phyloP scores from a whole-genome alignment of 2,329 filamentous ascomycete species.

The Fusarium multiceps region DNA sequence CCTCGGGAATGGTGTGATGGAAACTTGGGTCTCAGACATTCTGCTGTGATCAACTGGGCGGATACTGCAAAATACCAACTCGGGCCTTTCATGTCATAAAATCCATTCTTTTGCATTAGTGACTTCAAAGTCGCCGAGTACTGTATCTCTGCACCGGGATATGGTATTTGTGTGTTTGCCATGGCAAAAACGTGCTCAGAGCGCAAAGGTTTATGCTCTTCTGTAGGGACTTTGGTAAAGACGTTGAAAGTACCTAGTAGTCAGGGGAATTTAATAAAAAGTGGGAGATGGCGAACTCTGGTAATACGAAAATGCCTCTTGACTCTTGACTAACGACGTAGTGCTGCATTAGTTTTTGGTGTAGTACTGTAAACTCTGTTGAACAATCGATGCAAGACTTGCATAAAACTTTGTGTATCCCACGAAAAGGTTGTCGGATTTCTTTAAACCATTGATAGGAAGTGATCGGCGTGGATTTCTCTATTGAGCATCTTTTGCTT shows the following conservation, averaged over 20 bases:
- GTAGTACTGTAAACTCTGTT: constrained; percentile 3
- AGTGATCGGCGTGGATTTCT: constrained; percentile 4
- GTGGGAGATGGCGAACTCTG: constrained; percentile 10
- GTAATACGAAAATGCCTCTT: constrained; percentile 3
- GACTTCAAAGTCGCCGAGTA: background rate
- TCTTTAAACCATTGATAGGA: background rate
- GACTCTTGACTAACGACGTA: background rate
- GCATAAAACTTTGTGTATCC: background rate
- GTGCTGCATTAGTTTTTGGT: constrained; percentile 1
- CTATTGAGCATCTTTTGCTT: constrained; percentile 3
- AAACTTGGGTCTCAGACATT: background rate
- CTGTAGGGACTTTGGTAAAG: background rate
- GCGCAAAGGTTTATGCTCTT: background rate
- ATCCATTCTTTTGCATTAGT: constrained; percentile 5
- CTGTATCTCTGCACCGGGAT: background rate
- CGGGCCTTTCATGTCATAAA: constrained; percentile 2
- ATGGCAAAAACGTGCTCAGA: background rate
- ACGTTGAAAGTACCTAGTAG: constrained; percentile 5
- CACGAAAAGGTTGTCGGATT: background rate
- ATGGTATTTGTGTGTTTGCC: background rate
- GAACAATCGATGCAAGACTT: background rate
- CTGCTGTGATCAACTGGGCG: background rate
- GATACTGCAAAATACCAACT: background rate
- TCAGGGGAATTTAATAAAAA: constrained; percentile 9
- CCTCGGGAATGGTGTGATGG: background rate